Evolutionary conservation across 1,139 yeast genomes (phyloP).

Genomic region (Chernovozyma aurita): DNA sequence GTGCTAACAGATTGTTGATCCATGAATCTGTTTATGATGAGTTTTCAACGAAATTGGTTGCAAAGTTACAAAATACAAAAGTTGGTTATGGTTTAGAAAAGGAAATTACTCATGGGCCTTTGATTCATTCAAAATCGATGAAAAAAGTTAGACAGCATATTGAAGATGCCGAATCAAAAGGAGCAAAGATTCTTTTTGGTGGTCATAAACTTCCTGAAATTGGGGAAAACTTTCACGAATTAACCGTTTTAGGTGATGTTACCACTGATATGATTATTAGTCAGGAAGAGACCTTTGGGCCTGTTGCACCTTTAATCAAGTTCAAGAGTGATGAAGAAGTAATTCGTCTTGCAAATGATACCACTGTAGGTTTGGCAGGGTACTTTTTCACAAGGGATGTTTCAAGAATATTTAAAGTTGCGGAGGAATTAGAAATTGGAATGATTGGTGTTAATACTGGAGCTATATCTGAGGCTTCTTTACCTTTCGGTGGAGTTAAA

Average conservation of each 20-base stretch:
- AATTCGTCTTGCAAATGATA: conserved; percentile 61
- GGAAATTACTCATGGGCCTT: conserved; percentile 74
- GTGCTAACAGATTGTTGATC: conserved; percentile 79
- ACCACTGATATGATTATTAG: conserved; percentile 60
- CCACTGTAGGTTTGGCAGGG: conserved; percentile 46
- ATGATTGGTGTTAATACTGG: conserved; percentile 48
- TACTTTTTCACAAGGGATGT: conserved; percentile 41
- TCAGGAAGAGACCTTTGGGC: conserved; percentile 85
- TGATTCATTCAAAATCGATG: conserved; percentile 65
- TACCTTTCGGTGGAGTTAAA: conserved; percentile 48
- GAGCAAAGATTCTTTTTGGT: conserved; percentile 61
- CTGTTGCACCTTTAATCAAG: conserved; percentile 72
- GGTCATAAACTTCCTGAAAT: conserved; percentile 65
- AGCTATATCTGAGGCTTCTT: conserved; percentile 41
- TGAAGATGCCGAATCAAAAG: conserved; percentile 67
- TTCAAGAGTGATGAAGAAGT: conserved; percentile 69
- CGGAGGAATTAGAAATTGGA: conserved; percentile 41
- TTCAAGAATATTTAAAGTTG: conserved; percentile 50
- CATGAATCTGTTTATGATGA: conserved; percentile 66
- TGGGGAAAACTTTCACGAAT: conserved; percentile 73
- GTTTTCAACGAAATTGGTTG: conserved; percentile 40
- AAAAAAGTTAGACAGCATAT: conserved; percentile 69
- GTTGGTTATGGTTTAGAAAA: conserved; percentile 74
- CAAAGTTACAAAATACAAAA: conserved; percentile 41
- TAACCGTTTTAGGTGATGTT: conserved; percentile 68